Evolutionary conservation across 2,329 filamentous ascomycete genomes (phyloP), one percentile per base, ranked within the genome.

Genomic region (Xylaria sp.): DNA sequence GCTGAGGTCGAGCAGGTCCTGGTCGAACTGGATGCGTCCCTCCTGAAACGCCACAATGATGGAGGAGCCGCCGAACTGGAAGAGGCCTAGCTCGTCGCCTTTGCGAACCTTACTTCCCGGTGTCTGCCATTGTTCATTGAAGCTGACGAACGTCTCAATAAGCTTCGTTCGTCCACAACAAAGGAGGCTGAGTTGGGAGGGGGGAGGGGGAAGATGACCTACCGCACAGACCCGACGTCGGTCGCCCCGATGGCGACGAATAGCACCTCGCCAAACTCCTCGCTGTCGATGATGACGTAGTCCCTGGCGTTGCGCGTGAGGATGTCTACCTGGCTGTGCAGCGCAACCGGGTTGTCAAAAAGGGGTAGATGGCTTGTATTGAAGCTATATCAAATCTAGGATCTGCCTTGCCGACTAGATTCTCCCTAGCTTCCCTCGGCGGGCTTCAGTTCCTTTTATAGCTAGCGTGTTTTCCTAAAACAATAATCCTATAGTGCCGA

Each of bases 231-330:
- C 1, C 73, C 74, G 1, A 75, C 73, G 44, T 75, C 66, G 2
- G 68, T 69, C 2, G 72, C 74, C 4, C 74, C 72, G 54, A 76
- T 74, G 11, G 73, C 73, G 5, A 74, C 72, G 56, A 76, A 76
- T 13, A 75, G 55, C 7, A 76, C 74, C 24, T 72, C 65, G 2
- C 74, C 72, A 67, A 75, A 76, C 47, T 71, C 68, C 52, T 69
- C 61, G 3, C 65, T 71, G 24, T 71, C 66, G 47, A 76, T 71
- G n/a, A 69, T 61, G 2, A 76, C 56, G 43, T 66, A 74, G 40
- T 67, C 66, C 38, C 73, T 56, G n/a, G 71, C 69, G 56, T 76
- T 76, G 6, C 62, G 58, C 6, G 71, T 73, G 52, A 75, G 52
- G 19, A 75, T 72, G 48, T 75, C 69, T 17, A 76, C 66, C 34